Base-by-base conservation (phyloP, 2,329 filamentous ascomycete genomes). In the Elsinoe batatas region DNA sequence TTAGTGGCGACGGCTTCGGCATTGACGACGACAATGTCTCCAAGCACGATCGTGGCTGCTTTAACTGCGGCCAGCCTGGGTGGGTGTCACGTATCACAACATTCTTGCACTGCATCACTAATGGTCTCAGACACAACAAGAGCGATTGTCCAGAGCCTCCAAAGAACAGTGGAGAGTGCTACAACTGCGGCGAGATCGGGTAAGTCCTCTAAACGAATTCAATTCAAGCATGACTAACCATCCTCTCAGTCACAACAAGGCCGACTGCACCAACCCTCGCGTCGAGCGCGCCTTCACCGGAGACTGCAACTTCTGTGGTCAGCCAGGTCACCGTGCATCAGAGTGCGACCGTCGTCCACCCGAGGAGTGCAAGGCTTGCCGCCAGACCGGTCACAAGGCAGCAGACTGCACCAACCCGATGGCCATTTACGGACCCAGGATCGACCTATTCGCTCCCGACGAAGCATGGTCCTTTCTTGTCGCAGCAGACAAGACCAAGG, bases 341-440 rank as follows among this genome's bases (percentile, higher is more conserved):
- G 81, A 85, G 53, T 90, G 86, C 60, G 83, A 84, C 1, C 69
- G 76, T 1, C 79, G 79, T 59, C 76, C 77, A 5, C 73, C 82
- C 1, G 69, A 71, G 62, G 58, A 75, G 7, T 87, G 84, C 69
- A 74, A 74, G 50, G 83, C 84, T 63, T 88, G 85, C 63, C 61
- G 50, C 10, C 71, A 77, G 30, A 76, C 80, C 63, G 82, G 83
- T 81, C 83, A 88, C 63, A 64, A 68, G 17, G 71, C 74, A 7
- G 65, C 70, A 30, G 74, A 78, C 1, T 88, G 85, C 72, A 75
- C 77, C 59, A 79, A 76, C 11, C 74, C 81, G 42, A 79, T 82
- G 62, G 77, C 79, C 61, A 70, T 86, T 58, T 78, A 82, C 35
- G 60, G 83, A 54, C 72, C 75, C 4, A 72, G 76, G 38, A 67